Evolutionary conservation across 176 grass and related monocot species (phyloP), one percentile per base, ranked within the genome.

Genomic region (Rhynchospora tenuis): DNA sequence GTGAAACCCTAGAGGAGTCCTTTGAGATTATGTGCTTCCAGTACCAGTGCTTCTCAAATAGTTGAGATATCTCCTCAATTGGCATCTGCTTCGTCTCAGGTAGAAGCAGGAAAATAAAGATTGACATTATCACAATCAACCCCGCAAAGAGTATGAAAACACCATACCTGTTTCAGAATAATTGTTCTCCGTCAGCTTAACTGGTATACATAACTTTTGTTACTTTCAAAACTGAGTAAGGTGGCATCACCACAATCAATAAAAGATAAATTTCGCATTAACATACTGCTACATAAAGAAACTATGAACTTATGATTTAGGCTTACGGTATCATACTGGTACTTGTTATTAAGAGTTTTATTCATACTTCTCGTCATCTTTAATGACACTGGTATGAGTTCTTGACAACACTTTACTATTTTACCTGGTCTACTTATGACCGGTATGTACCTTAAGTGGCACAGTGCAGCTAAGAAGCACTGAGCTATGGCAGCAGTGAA

Each of bases 81-180:
- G 96, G 93, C 78, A 98, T 84, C 83, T 98, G 96, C 91, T 98
- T 98, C 5, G 96, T 98, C 91, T 98, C 96, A 46, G 96, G 96
- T 64, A 98, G 88, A 12, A 98, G 89, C 26, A 98, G 83, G 83
- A 87, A 47, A 81, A 98, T 57, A 84, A 98, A 98, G 69, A 93
- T 10, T 23, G 93, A 93, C 96, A 98, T 98, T 81, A 95, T 77
- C 11, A 90, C 86, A 84, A 98, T 95, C 73, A 98, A 74, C 46
- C 88, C 63, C 0, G 96, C 96, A 65, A 98, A 98, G 65, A 98
- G 89, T 59, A 98, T 79, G 88, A 98, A 98, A 4, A 98, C 96
- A 0, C 93, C 91, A 87, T 91, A 98, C 1, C 91, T 82, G 62
- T 76, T 75, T 76, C 73, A 76, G 14, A 76, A 76, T 24, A 22